These are phyloP conservation scores for Taiozyma sp. DNA, from an alignment of 1,139 yeast species.

Conservation along the genomic window DNA sequence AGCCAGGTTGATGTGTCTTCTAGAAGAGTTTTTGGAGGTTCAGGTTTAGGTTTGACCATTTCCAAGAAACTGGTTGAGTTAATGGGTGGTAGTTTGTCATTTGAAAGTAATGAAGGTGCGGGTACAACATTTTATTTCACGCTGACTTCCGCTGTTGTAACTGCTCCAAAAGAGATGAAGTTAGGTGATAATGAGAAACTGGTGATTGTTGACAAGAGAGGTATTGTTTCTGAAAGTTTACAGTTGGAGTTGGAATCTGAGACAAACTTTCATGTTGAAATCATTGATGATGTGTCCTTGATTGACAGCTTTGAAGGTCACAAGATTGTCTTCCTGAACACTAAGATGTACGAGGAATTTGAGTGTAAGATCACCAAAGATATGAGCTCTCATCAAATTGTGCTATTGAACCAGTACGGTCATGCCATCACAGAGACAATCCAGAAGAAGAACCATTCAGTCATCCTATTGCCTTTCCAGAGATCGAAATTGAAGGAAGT, in stretches of 20 bases:
- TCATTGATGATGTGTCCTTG: not conserved
- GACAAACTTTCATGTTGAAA: slow-evolving; percentile 6
- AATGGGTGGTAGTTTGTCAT: slow-evolving; percentile 52
- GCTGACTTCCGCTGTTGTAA: slow-evolving; percentile 14
- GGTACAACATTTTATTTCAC: slow-evolving; percentile 49
- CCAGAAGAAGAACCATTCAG: slow-evolving; percentile 5
- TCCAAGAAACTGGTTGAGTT: slow-evolving; percentile 50
- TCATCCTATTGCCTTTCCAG: slow-evolving; percentile 14
- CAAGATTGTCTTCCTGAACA: slow-evolving; percentile 8
- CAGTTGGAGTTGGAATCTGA: slow-evolving; percentile 25
- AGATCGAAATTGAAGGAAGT: slow-evolving; percentile 8
- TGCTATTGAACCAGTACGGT: slow-evolving; percentile 14
- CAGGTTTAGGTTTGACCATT: slow-evolving; percentile 53
- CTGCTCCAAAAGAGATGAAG: slow-evolving; percentile 8
- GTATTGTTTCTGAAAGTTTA: slow-evolving; percentile 33
- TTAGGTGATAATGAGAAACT: slow-evolving; percentile 27
- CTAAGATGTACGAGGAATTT: slow-evolving; percentile 5
- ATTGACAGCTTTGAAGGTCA: not conserved
- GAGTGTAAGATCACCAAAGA: not conserved
- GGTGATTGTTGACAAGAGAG: slow-evolving; percentile 33
- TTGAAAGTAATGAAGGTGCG: slow-evolving; percentile 44
- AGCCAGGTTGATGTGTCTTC: slow-evolving; percentile 58
- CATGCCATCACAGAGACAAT: slow-evolving; percentile 3
- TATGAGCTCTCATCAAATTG: slow-evolving; percentile 1
- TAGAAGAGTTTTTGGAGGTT: slow-evolving; percentile 48